Evolutionary conservation across 306 rosid genomes (phyloP), one percentile per base, ranked within the genome.

Genomic region (Lathyrus aphaca): DNA sequence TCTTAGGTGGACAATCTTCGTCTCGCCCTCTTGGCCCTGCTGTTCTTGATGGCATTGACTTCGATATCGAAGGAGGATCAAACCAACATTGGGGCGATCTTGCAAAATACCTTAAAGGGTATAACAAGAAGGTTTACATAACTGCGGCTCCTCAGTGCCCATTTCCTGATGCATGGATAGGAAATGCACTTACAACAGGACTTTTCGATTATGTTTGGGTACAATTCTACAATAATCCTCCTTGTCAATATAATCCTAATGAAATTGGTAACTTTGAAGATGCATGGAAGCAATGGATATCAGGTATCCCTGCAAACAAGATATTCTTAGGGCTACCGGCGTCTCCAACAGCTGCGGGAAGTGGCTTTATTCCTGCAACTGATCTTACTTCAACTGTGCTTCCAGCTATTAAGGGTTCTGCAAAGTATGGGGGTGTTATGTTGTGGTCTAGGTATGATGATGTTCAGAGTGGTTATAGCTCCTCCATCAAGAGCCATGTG

Each of bases 11-110:
- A 8, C 10, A 55, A 0, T 82, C 86, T 1, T 30, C 66, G 0
- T 71, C 83, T 10, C 72, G 83, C 4, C 89, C 89, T 8, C 65
- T 82, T 0, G 86, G 89, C n/a, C 78, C 78, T 5, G 83, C 82
- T 11, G 68, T 82, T 5, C 78, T 82, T 65, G 78, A 72, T 71
- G 81, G 73, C 55, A 74, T 63, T 38, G 79, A 74, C 17, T 80
- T 64, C 6, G 74, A 64, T 29, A 74, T 80, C 46, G 74, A 69
- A 70, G 74, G 53, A 19, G 53, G 53, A 42, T 64, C 68, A 21
- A 42, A 23, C 37, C 38, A 42, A 43, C 69, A 64, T 14, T 64
- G 69, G 54, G 53, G 69, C 7, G 69, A 64, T 42, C 69, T 64
- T 64, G 69, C 69, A 0, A 64, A 18, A 19, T 64, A 18, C 19